Conservation (phyloP, 768 basidiomycete species). For the Gautieria morchelliformis region DNA sequence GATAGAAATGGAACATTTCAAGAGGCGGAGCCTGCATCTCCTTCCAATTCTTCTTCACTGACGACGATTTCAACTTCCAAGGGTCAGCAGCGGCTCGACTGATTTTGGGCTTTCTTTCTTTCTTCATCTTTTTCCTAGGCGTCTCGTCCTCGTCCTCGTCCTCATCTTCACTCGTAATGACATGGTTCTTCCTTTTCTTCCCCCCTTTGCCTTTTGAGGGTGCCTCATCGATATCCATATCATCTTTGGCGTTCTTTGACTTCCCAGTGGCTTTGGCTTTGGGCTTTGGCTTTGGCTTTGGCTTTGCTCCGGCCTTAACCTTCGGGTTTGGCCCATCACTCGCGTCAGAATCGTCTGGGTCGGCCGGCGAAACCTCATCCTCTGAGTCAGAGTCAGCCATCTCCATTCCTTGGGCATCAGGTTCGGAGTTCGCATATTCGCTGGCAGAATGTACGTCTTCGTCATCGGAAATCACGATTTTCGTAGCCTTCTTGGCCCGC, state of each 20-base stretch:
- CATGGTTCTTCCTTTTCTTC: conserved; percentile 35
- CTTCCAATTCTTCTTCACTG: conserved; percentile 65
- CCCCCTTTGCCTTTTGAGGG: conserved; percentile 24
- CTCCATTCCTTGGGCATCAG: conserved; percentile 13
- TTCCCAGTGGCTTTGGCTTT: conserved; percentile 19
- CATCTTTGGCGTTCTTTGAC: conserved; percentile 19
- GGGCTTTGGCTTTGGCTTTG: conserved; percentile 19
- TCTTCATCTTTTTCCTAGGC: conserved; percentile 48
- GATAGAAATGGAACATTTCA: conserved; percentile 87
- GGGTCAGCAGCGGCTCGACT: conserved; percentile 36
- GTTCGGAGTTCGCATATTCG: conserved; percentile 15
- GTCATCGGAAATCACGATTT: conserved; percentile 23
- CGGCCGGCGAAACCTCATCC: conserved; percentile 1
- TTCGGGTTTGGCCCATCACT: conserved; percentile 12
- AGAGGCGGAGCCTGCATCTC: conserved; percentile 76
- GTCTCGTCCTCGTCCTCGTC: conserved; percentile 20
- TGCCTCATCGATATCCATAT: conserved; percentile 47
- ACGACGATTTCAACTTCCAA: conserved; percentile 59
- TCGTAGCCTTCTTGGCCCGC: background rate
- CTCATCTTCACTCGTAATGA: conserved; percentile 13
- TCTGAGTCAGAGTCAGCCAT: conserved; percentile 25
- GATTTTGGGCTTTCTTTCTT: conserved; percentile 30
- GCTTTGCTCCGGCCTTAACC: conserved; percentile 22
- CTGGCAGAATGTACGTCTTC: conserved; percentile 16
- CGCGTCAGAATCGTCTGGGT: conserved; percentile 12